Base-by-base conservation (phyloP, 2,329 filamentous ascomycete genomes). In the Sclerotinia borealis region DNA sequence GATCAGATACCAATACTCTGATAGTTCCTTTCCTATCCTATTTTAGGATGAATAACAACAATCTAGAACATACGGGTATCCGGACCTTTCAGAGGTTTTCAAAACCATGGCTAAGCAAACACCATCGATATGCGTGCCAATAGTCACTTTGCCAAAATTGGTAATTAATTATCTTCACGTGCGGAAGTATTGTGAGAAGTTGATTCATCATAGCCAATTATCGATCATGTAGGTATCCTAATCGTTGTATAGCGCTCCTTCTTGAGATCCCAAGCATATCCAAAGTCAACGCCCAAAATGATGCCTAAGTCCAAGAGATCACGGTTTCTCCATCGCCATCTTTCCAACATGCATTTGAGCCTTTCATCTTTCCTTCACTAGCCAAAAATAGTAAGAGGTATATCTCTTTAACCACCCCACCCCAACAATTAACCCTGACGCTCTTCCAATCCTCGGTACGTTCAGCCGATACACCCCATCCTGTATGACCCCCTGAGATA, bases 391-490 rank as follows among this genome's bases (percentile, higher is more conserved):
- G 75, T 45, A 93, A 74, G 4, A 95, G 76, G 74, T 92, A 96
- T 39, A 91, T 80, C 70, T 96, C 88, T 61, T 85, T 82, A 0
- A 85, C 84, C 0, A 91, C 78, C 66, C 88, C 83, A 0, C 90
- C 92, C 87, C 90, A 96, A 71, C 90, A 91, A 72, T 90, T 95
- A 1, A 93, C 74, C 39, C 85, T 82, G 2, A 96, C 73, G 1
- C 68, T 74, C 63, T 79, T 77, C 13, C 72, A 75, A 39, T 68
- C 65, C 10, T 68, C 66, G 58, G 80, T 78, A 31, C 84, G 77
- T 17, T 72, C 75, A 67, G 84, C 86, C 77, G 83, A 85, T 1
- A 89, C 80, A 3, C 86, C 86, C 88, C 89, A 92, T 3, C 89
- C 89, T 0, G 83, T 82, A 27, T 79, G 76, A 0, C 86, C 85